phyloP scores from a whole-genome alignment of 805 yeast species.

The Zygosaccharomyces bisporus region DNA sequence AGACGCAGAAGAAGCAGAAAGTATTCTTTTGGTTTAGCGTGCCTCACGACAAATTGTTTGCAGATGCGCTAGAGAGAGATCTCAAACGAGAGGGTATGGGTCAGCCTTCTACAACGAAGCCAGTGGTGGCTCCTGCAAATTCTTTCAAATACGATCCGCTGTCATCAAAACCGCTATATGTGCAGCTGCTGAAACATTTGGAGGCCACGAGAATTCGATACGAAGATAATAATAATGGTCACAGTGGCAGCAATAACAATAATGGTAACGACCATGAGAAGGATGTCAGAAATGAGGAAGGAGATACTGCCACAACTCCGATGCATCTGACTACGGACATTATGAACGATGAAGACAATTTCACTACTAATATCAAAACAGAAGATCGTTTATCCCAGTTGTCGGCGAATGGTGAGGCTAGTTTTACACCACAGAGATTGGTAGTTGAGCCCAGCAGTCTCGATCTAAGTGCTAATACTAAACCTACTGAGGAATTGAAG shows the following conservation, averaged over 20 bases:
- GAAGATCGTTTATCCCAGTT: constrained; percentile 6
- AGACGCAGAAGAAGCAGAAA: constrained; percentile 95
- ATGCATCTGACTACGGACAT: constrained; percentile 10
- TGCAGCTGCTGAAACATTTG: constrained; percentile 48
- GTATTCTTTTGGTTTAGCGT: constrained; percentile 97
- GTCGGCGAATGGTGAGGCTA: constrained; percentile 10
- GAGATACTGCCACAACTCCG: constrained; percentile 2
- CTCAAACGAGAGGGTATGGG: constrained; percentile 65
- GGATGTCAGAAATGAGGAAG: neutral
- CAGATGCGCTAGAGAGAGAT: constrained; percentile 92
- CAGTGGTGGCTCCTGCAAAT: constrained; percentile 73
- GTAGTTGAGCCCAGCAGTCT: constrained; percentile 17
- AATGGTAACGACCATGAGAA: neutral
- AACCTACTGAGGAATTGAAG: constrained; percentile 5
- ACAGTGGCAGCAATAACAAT: neutral
- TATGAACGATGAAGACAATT: constrained; percentile 5
- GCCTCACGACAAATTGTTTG: constrained; percentile 86
- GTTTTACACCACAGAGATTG: constrained; percentile 21
- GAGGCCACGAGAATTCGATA: constrained; percentile 28
- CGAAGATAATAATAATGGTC: neutral
- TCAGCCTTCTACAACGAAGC: constrained; percentile 66
- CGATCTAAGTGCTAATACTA: constrained; percentile 9
- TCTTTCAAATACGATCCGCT: constrained; percentile 64
- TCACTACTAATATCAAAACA: constrained; percentile 9
- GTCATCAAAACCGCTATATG: constrained; percentile 42